Evolutionary conservation across 257 asterid genomes (phyloP).

Genomic region (Catharanthus roseus): DNA sequence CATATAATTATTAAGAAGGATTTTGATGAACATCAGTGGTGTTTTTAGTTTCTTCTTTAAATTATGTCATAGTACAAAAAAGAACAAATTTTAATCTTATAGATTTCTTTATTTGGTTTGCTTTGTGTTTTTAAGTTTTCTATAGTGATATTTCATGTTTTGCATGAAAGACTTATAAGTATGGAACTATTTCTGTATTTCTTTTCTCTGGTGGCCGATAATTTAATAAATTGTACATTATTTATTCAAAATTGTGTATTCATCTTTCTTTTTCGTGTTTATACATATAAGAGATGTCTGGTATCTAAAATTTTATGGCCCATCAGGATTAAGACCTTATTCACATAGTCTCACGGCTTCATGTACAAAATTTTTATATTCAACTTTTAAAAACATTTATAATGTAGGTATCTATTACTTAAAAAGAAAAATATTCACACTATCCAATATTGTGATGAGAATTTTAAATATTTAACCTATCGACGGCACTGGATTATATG

Average conservation of each 20-base stretch:
- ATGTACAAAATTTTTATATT: too few relatives aligned
- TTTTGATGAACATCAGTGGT: conserved; percentile 22
- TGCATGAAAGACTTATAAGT: conserved; percentile 4
- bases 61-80: conserved; percentile 26
- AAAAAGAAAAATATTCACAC: too few relatives aligned
- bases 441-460: too few relatives aligned
- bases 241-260: neutral
- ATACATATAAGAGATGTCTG: too few relatives aligned
- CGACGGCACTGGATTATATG: too few relatives aligned
- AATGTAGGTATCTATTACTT: too few relatives aligned
- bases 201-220: conserved; percentile 17
- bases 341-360: too few relatives aligned
- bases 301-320: too few relatives aligned
- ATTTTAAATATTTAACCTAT: too few relatives aligned
- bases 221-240: conserved; percentile 35
- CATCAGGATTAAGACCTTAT: too few relatives aligned
- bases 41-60: conserved; percentile 22
- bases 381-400: too few relatives aligned
- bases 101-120: conserved; percentile 30
- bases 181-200: conserved; percentile 22
- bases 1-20: too few relatives aligned
- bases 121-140: conserved; percentile 8
- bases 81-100: conserved; percentile 13
- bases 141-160: conserved; percentile 7
- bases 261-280: neutral